Base-by-base conservation (phyloP, 129 eudicot genomes). In the Pittosporum tobira region DNA sequence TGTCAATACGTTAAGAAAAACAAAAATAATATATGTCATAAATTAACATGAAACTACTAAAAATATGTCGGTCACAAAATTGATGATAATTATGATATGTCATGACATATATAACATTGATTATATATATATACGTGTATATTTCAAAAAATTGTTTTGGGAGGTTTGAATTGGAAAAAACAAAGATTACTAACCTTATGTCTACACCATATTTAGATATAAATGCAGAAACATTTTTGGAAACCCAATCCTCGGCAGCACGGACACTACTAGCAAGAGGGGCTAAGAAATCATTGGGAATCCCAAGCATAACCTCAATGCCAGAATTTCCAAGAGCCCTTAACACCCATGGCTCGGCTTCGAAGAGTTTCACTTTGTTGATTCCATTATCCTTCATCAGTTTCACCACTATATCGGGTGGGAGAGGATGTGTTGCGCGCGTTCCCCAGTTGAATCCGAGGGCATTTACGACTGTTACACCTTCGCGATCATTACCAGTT, bases 231-330 rank as follows among this genome's bases (percentile, higher is more conserved):
- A 93, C 86, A 71, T 93, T 93, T 40, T 70, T 78, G 0, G 61
- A 2, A 0, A 93, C 99, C 99, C 99, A 93, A 23, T 75, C 62
- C 29, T 81, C 86, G 20, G 99, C 96, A 71, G 65, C 78, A 2
- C 67, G 45, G 43, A 93, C 99, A 48, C 91, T 77, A 21, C 75
- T 69, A 1, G 99, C 88, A 49, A 93, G 36, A 45, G 83, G 81
- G 2, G 76, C 94, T 57, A 93, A 61, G 42, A 93, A 61, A 31
- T 93, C 96, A 26, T 93, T 93, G 5, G 99, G 99, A 23, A 93
- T 93, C 26, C 99, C 99, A 11, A 93, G 82, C 99, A 93, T 87
- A 59, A 93, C 99, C 30, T 93, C 84, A 22, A 93, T 75, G 10
- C 94, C 99, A 0, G 94, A 81, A 51, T 72, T 84, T 28, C 75